Base-by-base conservation (phyloP, 2,329 filamentous ascomycete genomes). In the Hymenoscyphus scutula region DNA sequence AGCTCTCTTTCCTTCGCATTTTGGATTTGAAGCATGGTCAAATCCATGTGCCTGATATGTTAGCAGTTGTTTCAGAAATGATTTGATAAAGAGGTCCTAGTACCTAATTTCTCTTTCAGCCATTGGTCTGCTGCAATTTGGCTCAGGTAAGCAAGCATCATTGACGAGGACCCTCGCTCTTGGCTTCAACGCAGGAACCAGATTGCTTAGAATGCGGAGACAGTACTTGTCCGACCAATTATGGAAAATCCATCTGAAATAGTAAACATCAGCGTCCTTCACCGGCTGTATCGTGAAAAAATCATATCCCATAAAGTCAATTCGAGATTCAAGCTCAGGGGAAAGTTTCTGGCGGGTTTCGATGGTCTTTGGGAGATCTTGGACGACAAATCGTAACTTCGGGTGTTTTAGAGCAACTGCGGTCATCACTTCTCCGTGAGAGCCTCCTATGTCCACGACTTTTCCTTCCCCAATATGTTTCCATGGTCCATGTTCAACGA, bases 261-360 rank as follows among this genome's bases (percentile, higher is more conserved):
- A 67, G 53, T 72, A 72, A 8, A 69, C 72, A n/a, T 74, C 73
- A 0, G 78, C 78, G 17, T 67, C 71, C 15, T 3, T 11, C 19
- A 68, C 73, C 3, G 79, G 63, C 61, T 80, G 77, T 6, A 73
- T 70, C 0, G 69, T 73, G 61, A 80, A 76, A 64, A 78, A 75
- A 56, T 79, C 74, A 59, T 79, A 72, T 2, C 67, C 64, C 58
- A 71, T 68, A 45, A 65, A 66, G 3, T 27, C 37, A 2, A 68
- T 56, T 1, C 64, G 60, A 5, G n/a, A 13, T 17, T 48, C 55
- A 2, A 68, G 8, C 32, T 48, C 13, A 5, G 56, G 34, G 2
- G 60, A 53, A 1, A 32, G 11, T 7, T 38, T 54, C 8, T 17
- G 23, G 19, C 25, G n/a, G 34, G 51, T 45, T 58, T 58, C 32